These are phyloP conservation scores for Themeda triandra DNA, from an alignment of 176 grass and related monocot genomes.

Conservation along the genomic window DNA sequence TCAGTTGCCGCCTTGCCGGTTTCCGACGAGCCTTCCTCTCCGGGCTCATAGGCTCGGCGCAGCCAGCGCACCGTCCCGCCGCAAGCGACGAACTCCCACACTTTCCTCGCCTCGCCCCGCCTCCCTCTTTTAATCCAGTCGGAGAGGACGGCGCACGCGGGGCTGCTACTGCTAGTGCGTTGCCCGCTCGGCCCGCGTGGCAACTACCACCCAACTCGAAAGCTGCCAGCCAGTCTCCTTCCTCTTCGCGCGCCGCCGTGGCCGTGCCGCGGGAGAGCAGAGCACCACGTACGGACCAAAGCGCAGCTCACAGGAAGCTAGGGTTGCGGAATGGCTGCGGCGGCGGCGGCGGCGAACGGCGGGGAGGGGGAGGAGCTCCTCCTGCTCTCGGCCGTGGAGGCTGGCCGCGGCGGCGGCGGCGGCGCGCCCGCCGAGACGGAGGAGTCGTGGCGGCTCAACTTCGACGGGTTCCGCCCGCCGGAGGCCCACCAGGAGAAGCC, in stretches of 20 bases:
- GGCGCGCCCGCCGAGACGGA: neutral
- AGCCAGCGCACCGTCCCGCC: neutral
- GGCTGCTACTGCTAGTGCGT: neutral
- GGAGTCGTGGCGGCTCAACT: constrained; percentile 63
- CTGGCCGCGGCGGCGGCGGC: constrained; percentile 12
- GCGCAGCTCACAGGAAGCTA: neutral
- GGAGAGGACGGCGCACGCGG: neutral
- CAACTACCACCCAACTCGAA: neutral
- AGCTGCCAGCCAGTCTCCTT: neutral
- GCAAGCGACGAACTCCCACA: neutral
- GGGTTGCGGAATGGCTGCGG: constrained; percentile 26
- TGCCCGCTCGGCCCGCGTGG: neutral
- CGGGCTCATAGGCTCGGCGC: constrained; percentile 21
- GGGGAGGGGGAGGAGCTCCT: constrained; percentile 44
- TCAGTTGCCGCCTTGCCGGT: neutral
- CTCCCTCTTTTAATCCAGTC: constrained; percentile 20
- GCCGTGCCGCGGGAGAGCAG: neutral
- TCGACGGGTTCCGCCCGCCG: constrained; percentile 49
- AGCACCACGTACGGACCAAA: neutral
- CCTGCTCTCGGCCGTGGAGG: constrained; percentile 46
- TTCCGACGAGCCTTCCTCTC: neutral
- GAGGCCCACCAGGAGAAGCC: constrained; percentile 53
- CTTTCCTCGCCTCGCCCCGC: neutral
- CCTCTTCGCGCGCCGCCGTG: neutral
- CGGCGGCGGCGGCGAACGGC: neutral